Percentiles rank a stretch among this genome's conserved stretches.
Conservation (phyloP, 1,284 basidiomycete species). For the Inonotus hispidus region DNA sequence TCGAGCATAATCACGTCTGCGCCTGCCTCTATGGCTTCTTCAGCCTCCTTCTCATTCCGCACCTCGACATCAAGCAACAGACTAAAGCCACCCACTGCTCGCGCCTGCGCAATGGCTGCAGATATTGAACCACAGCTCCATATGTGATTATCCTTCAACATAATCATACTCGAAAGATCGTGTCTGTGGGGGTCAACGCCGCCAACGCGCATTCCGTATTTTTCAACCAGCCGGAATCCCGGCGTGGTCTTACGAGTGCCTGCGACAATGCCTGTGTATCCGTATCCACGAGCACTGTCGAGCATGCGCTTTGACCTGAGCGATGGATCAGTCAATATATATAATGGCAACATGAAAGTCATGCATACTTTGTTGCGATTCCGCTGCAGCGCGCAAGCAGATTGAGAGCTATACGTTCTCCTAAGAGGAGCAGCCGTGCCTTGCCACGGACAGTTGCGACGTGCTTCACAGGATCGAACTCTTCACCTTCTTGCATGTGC, state of each 20-base stretch:
- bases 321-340: not conserved
- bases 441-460: conserved; percentile 91
- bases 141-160: conserved; percentile 99
- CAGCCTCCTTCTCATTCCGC: conserved; percentile 81
- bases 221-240: conserved; percentile 96
- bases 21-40: conserved; percentile 93
- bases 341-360: conserved; percentile 1
- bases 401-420: conserved; percentile 93
- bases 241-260: conserved; percentile 98
- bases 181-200: conserved; percentile 97
- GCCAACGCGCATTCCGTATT: conserved; percentile 98
- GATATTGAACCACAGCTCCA: conserved; percentile 93
- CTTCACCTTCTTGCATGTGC: conserved; percentile 83
- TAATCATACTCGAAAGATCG: conserved; percentile 97
- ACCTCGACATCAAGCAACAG: conserved; percentile 95
- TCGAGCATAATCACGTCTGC: conserved; percentile 99
- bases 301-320: conserved; percentile 74
- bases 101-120: conserved; percentile 78
- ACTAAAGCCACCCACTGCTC: conserved; percentile 89
- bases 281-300: conserved; percentile 73
- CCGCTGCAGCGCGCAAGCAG: conserved; percentile 93
- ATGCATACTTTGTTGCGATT: conserved; percentile 86
- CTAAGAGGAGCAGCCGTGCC: conserved; percentile 85
- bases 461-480: conserved; percentile 76
- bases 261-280: conserved; percentile 87